Evolutionary conservation across 352 stramenopile genomes (phyloP).

Genomic region (Phytophthora boehmeriae): DNA sequence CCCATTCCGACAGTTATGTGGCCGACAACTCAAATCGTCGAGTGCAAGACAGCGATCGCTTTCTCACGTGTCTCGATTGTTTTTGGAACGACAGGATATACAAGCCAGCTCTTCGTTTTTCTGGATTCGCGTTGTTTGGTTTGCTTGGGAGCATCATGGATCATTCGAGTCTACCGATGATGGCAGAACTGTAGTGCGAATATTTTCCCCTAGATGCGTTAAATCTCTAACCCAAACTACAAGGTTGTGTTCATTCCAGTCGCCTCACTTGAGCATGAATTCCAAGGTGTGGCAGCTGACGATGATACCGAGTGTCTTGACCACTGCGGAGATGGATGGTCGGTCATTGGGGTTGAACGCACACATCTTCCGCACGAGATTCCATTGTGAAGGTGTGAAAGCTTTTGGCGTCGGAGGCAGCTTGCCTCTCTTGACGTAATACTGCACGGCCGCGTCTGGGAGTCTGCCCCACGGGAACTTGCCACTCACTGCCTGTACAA

Average conservation of each 20-base stretch:
- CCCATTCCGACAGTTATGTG: no score
- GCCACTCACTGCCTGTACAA: constrained; percentile 22
- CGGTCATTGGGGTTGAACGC: constrained; percentile 11
- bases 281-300: constrained; percentile 3
- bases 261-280: background rate
- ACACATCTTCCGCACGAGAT: constrained; percentile 21
- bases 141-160: no score
- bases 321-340: background rate
- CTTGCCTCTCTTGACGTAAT: constrained; percentile 9
- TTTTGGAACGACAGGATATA: no score
- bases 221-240: no score
- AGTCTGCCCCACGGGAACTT: constrained; percentile 16
- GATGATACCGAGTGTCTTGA: constrained; percentile 17
- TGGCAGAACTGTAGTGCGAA: no score
- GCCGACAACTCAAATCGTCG: no score
- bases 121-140: no score
- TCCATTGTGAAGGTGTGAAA: constrained; percentile 29
- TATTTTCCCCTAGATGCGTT: no score
- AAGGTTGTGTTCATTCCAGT: no score
- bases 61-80: no score
- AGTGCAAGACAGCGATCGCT: background rate
- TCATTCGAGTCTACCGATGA: no score
- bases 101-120: no score
- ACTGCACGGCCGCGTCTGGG: constrained; percentile 8
- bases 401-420: constrained; percentile 8